These are phyloP conservation scores for Mycena sp. DNA, from an alignment of 1,284 basidiomycete species.

Conservation along the genomic window DNA sequence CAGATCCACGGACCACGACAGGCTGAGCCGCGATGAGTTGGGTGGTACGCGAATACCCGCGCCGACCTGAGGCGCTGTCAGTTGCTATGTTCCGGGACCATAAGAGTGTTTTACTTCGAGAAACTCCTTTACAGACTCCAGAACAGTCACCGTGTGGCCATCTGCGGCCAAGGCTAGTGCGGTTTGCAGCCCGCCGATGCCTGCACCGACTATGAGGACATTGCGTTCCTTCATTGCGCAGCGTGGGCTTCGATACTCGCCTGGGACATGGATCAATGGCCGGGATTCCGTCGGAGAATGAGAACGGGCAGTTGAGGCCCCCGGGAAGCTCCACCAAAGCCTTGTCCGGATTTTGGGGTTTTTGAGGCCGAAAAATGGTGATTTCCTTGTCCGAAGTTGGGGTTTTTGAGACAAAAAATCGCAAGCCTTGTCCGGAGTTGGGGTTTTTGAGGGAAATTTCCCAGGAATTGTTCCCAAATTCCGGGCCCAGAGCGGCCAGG, in stretches of 20 bases:
- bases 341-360: too few relatives aligned
- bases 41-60: constrained; percentile 27
- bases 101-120: constrained; percentile 5
- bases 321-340: too few relatives aligned
- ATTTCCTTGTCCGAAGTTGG: too few relatives aligned
- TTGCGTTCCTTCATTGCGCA: constrained; percentile 15
- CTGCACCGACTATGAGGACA: constrained; percentile 27
- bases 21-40: constrained; percentile 25
- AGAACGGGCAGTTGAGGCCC: too few relatives aligned
- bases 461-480: too few relatives aligned
- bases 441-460: too few relatives aligned
- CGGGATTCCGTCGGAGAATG: too few relatives aligned
- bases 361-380: too few relatives aligned
- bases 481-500: too few relatives aligned
- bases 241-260: not conserved
- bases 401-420: too few relatives aligned
- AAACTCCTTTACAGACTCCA: constrained; percentile 25
- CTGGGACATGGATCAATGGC: too few relatives aligned
- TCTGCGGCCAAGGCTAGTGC: constrained; percentile 22
- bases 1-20: constrained; percentile 21
- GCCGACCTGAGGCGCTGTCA: constrained; percentile 12
- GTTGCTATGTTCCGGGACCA: not conserved
- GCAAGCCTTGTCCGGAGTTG: too few relatives aligned
- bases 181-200: constrained; percentile 27
- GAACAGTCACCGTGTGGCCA: constrained; percentile 21